Conservation (phyloP, 1,284 basidiomycete genomes). For the Marasmius sp. region DNA sequence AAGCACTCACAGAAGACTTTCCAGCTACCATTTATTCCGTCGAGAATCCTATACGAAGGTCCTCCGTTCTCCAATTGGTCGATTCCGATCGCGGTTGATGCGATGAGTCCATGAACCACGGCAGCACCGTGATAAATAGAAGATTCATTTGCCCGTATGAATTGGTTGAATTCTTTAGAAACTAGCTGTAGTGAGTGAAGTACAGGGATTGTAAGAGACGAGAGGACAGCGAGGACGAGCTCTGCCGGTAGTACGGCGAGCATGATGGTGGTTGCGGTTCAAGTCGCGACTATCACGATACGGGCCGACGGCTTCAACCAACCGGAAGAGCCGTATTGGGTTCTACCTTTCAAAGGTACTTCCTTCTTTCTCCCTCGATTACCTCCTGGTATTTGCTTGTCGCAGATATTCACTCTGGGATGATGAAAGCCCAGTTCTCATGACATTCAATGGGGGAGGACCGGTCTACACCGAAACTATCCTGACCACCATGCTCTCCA, state of each 20-base stretch:
- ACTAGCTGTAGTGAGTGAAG: conserved; percentile 34
- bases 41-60: conserved; percentile 30
- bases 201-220: conserved; percentile 44
- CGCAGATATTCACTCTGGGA: no score
- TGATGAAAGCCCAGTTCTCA: no score
- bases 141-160: conserved; percentile 45
- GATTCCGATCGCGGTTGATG: conserved; percentile 26
- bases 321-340: no score
- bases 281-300: no score
- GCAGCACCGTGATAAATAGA: conserved; percentile 55
- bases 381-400: no score
- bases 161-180: conserved; percentile 43
- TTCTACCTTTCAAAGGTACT: no score
- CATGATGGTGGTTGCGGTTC: conserved; percentile 23
- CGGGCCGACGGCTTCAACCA: no score
- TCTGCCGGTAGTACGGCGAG: conserved; percentile 48
- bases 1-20: conserved; percentile 54
- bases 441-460: no score
- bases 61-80: conserved; percentile 26
- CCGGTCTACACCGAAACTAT: no score
- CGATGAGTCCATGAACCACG: conserved; percentile 44
- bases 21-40: conserved; percentile 43
- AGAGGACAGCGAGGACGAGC: conserved; percentile 43
- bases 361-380: no score
- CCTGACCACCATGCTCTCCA: no score